Base-by-base conservation (phyloP, 75 land plant species). In the Gnetum montanum region DNA sequence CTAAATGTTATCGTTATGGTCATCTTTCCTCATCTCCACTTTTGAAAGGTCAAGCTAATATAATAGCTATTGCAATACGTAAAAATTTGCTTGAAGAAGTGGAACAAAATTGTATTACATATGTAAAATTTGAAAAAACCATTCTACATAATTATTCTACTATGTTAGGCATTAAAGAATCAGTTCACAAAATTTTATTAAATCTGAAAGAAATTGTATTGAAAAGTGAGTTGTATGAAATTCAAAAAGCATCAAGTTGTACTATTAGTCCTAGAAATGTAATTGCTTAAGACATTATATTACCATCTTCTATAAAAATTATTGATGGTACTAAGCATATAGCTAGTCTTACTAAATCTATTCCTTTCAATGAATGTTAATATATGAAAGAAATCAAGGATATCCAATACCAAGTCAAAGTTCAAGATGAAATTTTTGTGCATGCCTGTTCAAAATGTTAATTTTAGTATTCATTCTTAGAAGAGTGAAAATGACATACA, bases 11-110 rank as follows among this genome's bases (percentile, higher is more conserved):
- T 31, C 27, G 58, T 64, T 64, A 63, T 25, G 38, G 48, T 10
- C 62, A 29, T 31, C 57, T 51, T 54, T 31, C 46, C 26, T 15
- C 47, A 45, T 69, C 66, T 28, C 60, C 67, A 46, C 45, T 69
- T 44, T 36, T 38, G 24, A 45, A 49, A 43, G 74, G 69, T 53
- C 64, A 67, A 61, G 64, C 54, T 13, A 54, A 65, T 34, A 72
- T 60, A 38, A 46, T 19, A 46, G 0, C 13, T 8, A 23, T 19
- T 0, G 1, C 0, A 18, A 23, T 46, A 19, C 19, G 0, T 8
- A 46, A 19, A 46, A 8, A 46, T 46, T 19, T 19, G 19, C 19
- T 19, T 46, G 49, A 19, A 46, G 24, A 46, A 46, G 19, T 23
- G 19, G 49, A 19, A 18, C 13, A 15, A 19, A 23, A 0, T 15